Percentiles rank a stretch among this genome's conserved stretches.
Evolutionary conservation across 805 yeast species (phyloP).

Genomic region (Blastobotrys americana): DNA sequence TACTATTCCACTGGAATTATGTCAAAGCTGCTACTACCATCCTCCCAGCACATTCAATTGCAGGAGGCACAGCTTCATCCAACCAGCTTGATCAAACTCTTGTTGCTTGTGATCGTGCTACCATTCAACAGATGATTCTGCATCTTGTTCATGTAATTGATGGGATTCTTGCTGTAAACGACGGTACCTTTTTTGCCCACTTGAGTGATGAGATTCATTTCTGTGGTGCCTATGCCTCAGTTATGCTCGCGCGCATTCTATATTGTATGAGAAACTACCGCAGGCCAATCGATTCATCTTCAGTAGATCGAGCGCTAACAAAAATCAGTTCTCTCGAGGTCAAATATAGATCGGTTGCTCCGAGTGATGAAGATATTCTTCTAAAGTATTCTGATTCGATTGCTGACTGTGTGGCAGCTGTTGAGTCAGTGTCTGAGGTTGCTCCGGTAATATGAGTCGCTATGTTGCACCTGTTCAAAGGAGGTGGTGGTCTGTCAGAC

Average conservation of each 20-base stretch:
- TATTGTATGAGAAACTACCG: constrained; percentile 4
- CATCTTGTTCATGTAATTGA: constrained; percentile 40
- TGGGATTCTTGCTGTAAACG: constrained; percentile 36
- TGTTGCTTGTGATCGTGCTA: constrained; percentile 12
- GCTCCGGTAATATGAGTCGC: no score
- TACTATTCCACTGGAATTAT: constrained; percentile 37
- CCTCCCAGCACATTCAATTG: constrained; percentile 1
- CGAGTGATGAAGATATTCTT: constrained; percentile 13
- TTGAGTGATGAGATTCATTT: constrained; percentile 66
- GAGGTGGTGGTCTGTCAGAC: not conserved
- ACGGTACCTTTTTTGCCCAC: constrained; percentile 56
- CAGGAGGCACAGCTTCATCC: constrained; percentile 2
- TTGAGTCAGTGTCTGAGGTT: no score
- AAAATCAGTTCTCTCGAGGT: constrained; percentile 1
- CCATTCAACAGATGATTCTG: constrained; percentile 33
- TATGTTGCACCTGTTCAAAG: not conserved
- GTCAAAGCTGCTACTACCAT: constrained; percentile 5
- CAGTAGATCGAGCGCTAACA: not conserved
- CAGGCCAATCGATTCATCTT: constrained; percentile 1
- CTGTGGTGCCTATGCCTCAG: constrained; percentile 23
- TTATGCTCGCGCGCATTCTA: constrained; percentile 16
- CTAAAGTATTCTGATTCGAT: constrained; percentile 15
- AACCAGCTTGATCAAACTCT: constrained; percentile 9
- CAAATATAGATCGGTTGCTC: constrained; percentile 10
- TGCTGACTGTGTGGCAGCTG: constrained; percentile 3